phyloP scores from a whole-genome alignment of 1,139 yeast species.

The Ogataea hybrid region DNA sequence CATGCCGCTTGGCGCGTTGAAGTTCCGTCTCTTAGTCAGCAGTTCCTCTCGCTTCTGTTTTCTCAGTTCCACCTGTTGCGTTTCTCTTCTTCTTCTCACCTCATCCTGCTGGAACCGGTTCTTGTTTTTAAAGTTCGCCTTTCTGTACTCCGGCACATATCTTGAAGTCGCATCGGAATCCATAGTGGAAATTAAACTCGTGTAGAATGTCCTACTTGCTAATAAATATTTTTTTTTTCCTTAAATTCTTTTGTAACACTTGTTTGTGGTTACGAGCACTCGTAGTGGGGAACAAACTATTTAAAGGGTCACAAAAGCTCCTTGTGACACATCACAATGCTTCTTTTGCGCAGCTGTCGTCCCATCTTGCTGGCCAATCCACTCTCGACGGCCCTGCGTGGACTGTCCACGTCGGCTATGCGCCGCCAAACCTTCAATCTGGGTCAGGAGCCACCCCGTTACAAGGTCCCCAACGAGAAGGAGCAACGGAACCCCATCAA shows the following conservation, averaged over 20 bases:
- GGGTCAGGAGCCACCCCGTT: constrained; percentile 31
- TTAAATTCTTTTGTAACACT: constrained; percentile 6
- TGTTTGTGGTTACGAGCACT: constrained; percentile 10
- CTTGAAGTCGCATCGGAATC: constrained; percentile 73
- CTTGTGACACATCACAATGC: constrained; percentile 7
- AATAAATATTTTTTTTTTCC: too few species aligned
- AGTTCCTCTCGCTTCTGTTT: constrained; percentile 97
- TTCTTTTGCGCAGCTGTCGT: not conserved
- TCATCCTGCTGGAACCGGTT: constrained; percentile 95
- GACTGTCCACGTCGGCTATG: constrained; percentile 2
- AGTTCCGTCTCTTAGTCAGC: constrained; percentile 87
- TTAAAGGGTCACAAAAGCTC: not conserved
- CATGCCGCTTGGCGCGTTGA: constrained; percentile 42
- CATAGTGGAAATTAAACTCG: constrained; percentile 39
- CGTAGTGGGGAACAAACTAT: constrained; percentile 6
- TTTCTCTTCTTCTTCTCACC: constrained; percentile 96
- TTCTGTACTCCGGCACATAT: constrained; percentile 96
- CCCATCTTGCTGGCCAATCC: not conserved
- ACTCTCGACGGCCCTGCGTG: not conserved
- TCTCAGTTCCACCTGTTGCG: constrained; percentile 93
- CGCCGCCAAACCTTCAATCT: constrained; percentile 22
- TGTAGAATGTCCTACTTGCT: constrained; percentile 5
- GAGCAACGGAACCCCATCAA: constrained; percentile 21
- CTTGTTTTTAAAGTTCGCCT: constrained; percentile 93
- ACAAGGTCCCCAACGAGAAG: constrained; percentile 24